These are phyloP conservation scores for Penicillium longicatenatum DNA, from an alignment of 495 filamentous ascomycete species.

Conservation along the genomic window DNA sequence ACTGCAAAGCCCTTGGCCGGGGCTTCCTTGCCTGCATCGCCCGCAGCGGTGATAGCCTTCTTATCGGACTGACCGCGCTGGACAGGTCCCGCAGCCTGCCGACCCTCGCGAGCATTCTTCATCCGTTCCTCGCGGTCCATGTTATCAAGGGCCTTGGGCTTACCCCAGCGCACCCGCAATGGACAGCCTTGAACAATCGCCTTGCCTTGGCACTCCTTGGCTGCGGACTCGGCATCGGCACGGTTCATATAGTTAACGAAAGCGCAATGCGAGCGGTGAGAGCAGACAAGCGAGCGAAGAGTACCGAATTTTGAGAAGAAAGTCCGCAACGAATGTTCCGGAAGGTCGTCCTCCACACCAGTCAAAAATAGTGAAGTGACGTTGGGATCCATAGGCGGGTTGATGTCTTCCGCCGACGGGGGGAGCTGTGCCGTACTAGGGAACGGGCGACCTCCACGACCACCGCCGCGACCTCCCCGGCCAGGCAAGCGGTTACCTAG, in stretches of 20 bases:
- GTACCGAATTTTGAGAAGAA: slow-evolving; percentile 88
- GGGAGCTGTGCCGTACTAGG: slow-evolving; percentile 73
- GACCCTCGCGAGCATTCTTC: slow-evolving; percentile 71
- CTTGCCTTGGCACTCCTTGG: slow-evolving; percentile 81
- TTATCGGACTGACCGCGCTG: slow-evolving; percentile 31
- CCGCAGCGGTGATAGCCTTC: slow-evolving; percentile 37
- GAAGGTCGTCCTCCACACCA: slow-evolving; percentile 93
- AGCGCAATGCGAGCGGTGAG: slow-evolving; percentile 93
- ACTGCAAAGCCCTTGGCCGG: slow-evolving; percentile 54
- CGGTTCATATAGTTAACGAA: slow-evolving; percentile 91
- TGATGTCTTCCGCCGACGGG: slow-evolving; percentile 76
- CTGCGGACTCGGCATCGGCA: slow-evolving; percentile 79
- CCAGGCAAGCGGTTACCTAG: slow-evolving; percentile 40
- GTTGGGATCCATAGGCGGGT: slow-evolving; percentile 77
- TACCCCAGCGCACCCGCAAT: slow-evolving; percentile 85
- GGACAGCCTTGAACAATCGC: slow-evolving; percentile 84
- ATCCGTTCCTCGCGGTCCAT: slow-evolving; percentile 82
- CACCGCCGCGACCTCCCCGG: slow-evolving; percentile 45
- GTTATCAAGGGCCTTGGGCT: slow-evolving; percentile 84
- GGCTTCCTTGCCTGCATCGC: slow-evolving; percentile 40
- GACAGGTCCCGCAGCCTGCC: slow-evolving; percentile 51
- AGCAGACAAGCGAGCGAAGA: slow-evolving; percentile 87
- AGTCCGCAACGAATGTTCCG: slow-evolving; percentile 84
- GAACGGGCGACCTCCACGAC: slow-evolving; percentile 61
- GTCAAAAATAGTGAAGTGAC: slow-evolving; percentile 93